phyloP scores from a whole-genome alignment of 2,329 filamentous ascomycete genomes.

The Trichoderma atroviride region DNA sequence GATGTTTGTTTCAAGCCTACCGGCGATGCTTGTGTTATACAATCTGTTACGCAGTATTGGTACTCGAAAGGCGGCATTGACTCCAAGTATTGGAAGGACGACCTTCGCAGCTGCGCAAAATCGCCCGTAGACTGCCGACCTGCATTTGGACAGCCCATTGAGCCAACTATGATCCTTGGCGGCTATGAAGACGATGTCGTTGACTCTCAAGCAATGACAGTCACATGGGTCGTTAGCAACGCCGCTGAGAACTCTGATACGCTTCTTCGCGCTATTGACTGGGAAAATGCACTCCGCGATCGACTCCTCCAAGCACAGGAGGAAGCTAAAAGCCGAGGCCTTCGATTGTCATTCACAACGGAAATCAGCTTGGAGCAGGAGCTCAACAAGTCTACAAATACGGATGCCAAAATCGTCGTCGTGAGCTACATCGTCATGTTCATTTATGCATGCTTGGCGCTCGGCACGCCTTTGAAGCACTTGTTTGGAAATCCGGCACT shows the following conservation, averaged over 20 bases:
- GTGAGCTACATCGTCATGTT: constrained; percentile 99
- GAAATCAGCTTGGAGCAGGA: constrained; percentile 95
- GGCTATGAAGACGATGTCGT: constrained; percentile 72
- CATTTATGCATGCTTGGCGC: constrained; percentile 87
- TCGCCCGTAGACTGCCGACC: constrained; percentile 86
- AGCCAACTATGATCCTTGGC: constrained; percentile 82
- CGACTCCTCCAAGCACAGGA: constrained; percentile 75
- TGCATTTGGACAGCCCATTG: constrained; percentile 84
- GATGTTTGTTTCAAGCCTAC: constrained; percentile 95
- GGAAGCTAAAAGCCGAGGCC: constrained; percentile 75
- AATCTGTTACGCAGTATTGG: constrained; percentile 91
- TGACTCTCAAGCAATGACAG: constrained; percentile 77
- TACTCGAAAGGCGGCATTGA: constrained; percentile 55
- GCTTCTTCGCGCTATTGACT: constrained; percentile 78
- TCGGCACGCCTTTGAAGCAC: constrained; percentile 82
- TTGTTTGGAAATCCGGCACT: constrained; percentile 80
- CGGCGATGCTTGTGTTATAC: constrained; percentile 85
- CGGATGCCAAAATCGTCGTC: constrained; percentile 93
- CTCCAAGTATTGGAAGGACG: constrained; percentile 66
- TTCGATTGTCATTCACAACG: constrained; percentile 90
- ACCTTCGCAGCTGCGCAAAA: constrained; percentile 72
- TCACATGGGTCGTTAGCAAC: constrained; percentile 95
- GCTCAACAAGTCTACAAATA: constrained; percentile 97
- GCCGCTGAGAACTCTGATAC: constrained; percentile 71
- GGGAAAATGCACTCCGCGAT: constrained; percentile 78